Conservation (phyloP, 1,139 yeast genomes). For the Trichomonascaceae sp. region DNA sequence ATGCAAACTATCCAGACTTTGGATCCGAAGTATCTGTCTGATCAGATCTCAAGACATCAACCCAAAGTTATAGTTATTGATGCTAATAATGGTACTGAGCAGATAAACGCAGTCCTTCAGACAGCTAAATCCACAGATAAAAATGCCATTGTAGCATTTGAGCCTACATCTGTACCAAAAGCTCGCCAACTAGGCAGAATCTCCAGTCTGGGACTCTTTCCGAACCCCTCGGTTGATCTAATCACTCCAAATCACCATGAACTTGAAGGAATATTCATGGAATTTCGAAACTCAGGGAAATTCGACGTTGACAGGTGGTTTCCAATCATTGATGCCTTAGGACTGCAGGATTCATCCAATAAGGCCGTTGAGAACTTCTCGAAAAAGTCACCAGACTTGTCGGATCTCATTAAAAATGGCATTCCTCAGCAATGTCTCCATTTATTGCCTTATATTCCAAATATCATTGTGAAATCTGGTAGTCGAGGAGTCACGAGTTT, state of each 20-base stretch:
- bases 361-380: conserved; percentile 35
- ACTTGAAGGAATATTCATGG: conserved; percentile 46
- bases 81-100: conserved; percentile 52
- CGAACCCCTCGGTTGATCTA: conserved; percentile 37
- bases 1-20: conserved; percentile 63
- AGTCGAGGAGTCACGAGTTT: conserved; percentile 53
- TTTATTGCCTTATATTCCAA: conserved; percentile 67
- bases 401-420: conserved; percentile 40
- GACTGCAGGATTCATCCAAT: conserved; percentile 45
- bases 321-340: conserved; percentile 58
- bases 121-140: conserved; percentile 16
- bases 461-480: conserved; percentile 62
- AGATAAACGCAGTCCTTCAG: conserved; percentile 38
- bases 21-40: conserved; percentile 38
- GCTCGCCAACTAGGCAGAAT: conserved; percentile 34
- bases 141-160: conserved; percentile 45
- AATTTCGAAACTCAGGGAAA: conserved; percentile 43
- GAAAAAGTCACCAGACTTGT: conserved; percentile 26
- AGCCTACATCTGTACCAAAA: conserved; percentile 72
- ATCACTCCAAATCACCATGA: conserved; percentile 69
- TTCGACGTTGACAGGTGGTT: conserved; percentile 72
- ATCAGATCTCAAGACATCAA: conserved; percentile 20
- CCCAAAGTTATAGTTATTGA: conserved; percentile 51
- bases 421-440: conserved; percentile 63
- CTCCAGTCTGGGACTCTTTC: conserved; percentile 27